Evolutionary conservation across 2,329 filamentous ascomycete genomes (phyloP).

Genomic region (Pyrenophora tritici-repentis): DNA sequence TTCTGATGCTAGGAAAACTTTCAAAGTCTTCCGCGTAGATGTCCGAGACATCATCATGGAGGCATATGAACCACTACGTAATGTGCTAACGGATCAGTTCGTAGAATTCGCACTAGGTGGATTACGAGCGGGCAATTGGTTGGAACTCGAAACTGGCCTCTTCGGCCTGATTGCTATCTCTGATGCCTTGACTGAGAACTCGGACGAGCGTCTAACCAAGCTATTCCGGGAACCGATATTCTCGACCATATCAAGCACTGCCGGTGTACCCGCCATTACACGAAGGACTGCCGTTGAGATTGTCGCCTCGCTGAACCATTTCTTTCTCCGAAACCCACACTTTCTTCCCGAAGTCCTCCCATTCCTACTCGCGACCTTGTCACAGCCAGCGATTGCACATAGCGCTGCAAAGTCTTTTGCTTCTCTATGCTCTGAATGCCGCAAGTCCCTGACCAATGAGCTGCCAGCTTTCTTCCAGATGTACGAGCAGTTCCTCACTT

Average conservation of each 20-base stretch:
- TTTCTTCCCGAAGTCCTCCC: constrained; percentile 73
- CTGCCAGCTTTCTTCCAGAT: constrained; percentile 71
- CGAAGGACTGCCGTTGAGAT: constrained; percentile 71
- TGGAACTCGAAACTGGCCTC: constrained; percentile 58
- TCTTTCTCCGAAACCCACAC: constrained; percentile 72
- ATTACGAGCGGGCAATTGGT: constrained; percentile 52
- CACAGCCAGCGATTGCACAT: constrained; percentile 65
- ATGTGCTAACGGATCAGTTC: constrained; percentile 53
- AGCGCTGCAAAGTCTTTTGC: constrained; percentile 75
- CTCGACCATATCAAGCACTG: constrained; percentile 53
- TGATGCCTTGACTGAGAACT: constrained; percentile 66
- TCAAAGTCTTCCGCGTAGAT: constrained; percentile 75
- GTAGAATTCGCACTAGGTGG: constrained; percentile 51
- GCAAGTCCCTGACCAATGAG: constrained; percentile 69
- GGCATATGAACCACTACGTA: constrained; percentile 63
- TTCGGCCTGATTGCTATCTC: constrained; percentile 69
- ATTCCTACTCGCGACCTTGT: constrained; percentile 73
- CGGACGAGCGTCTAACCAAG: constrained; percentile 62
- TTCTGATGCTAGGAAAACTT: constrained; percentile 68
- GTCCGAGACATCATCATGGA: constrained; percentile 78
- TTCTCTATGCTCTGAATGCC: constrained; percentile 75
- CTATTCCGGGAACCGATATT: constrained; percentile 68
- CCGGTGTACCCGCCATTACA: constrained; percentile 64
- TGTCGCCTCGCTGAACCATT: constrained; percentile 74
- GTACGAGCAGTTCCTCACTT: constrained; percentile 67